Conservation (phyloP, 2,329 filamentous ascomycete species). For the Arthrobotrys megalospora region DNA sequence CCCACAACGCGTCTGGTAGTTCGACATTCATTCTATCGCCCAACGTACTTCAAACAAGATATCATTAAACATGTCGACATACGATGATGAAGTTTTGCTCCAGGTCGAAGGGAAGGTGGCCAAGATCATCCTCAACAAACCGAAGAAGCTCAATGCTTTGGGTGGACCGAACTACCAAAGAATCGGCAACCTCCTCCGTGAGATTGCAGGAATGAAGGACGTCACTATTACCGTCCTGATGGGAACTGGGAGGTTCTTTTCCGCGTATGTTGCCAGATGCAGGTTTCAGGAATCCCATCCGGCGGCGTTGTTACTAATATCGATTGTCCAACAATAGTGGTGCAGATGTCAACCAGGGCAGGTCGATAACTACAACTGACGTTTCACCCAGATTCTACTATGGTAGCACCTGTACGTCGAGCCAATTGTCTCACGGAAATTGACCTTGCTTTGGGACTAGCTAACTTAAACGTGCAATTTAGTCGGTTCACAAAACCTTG, state of each 20-base stretch:
- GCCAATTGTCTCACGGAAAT: slow-evolving; percentile 1
- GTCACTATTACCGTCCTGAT: slow-evolving; percentile 88
- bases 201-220: slow-evolving; percentile 83
- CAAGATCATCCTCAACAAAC: slow-evolving; percentile 87
- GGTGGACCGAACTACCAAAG: slow-evolving; percentile 81
- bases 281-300: not conserved
- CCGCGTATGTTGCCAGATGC: slow-evolving; percentile 75
- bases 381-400: slow-evolving; percentile 46
- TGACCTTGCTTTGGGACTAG: not conserved
- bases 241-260: slow-evolving; percentile 86
- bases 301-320: not conserved
- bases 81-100: slow-evolving; percentile 48
- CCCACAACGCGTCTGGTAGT: not conserved
- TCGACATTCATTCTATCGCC: not conserved
- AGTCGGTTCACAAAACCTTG: slow-evolving; percentile 89
- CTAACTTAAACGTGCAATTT: slow-evolving; percentile 62
- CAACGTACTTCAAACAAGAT: slow-evolving; percentile 6
- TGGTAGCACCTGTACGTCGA: slow-evolving; percentile 43
- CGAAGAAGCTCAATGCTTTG: slow-evolving; percentile 89
- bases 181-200: slow-evolving; percentile 79
- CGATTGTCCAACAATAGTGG: slow-evolving; percentile 29
- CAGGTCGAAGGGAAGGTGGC: slow-evolving; percentile 71
- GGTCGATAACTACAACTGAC: slow-evolving; percentile 35
- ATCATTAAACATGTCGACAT: slow-evolving; percentile 46
- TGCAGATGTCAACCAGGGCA: slow-evolving; percentile 57